Conservation (phyloP, 2,329 filamentous ascomycete species). For the Albifimbria verrucaria region DNA sequence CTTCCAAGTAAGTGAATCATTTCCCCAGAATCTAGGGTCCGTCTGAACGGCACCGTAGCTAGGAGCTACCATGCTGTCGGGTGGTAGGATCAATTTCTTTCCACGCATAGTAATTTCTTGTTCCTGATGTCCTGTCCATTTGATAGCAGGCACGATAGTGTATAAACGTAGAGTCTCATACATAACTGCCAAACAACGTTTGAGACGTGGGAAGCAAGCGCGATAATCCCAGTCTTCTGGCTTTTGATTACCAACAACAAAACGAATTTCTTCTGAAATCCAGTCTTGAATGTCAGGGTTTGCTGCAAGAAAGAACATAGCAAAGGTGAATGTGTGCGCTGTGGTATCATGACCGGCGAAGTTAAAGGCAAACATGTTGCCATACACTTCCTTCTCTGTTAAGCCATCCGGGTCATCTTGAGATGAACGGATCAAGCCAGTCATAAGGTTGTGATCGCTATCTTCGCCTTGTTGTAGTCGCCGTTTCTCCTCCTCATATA, state of each 20-base stretch:
- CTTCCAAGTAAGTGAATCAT: constrained; percentile 14
- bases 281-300: constrained; percentile 42
- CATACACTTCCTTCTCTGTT: constrained; percentile 41
- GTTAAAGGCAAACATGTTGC: constrained; percentile 46
- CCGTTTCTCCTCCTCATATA: constrained; percentile 13
- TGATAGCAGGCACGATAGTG: constrained; percentile 23
- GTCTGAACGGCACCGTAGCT: constrained; percentile 4
- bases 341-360: constrained; percentile 51
- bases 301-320: constrained; percentile 39
- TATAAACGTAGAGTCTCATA: constrained; percentile 41
- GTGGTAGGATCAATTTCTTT: constrained; percentile 4
- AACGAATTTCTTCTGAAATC: constrained; percentile 36
- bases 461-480: constrained; percentile 9
- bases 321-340: constrained; percentile 39
- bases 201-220: constrained; percentile 34
- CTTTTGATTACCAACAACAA: neutral
- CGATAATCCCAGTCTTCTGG: constrained; percentile 29
- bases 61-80: constrained; percentile 2
- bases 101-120: constrained; percentile 4
- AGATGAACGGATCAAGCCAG: constrained; percentile 13
- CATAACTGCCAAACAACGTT: constrained; percentile 36
- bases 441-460: constrained; percentile 16
- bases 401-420: constrained; percentile 18
- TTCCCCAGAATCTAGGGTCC: constrained; percentile 13
- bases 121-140: constrained; percentile 17